Percentiles rank a stretch among this genome's conserved stretches.
Evolutionary conservation across 2,329 filamentous ascomycete genomes (phyloP).

Genomic region (Colletotrichum ledebouriae): DNA sequence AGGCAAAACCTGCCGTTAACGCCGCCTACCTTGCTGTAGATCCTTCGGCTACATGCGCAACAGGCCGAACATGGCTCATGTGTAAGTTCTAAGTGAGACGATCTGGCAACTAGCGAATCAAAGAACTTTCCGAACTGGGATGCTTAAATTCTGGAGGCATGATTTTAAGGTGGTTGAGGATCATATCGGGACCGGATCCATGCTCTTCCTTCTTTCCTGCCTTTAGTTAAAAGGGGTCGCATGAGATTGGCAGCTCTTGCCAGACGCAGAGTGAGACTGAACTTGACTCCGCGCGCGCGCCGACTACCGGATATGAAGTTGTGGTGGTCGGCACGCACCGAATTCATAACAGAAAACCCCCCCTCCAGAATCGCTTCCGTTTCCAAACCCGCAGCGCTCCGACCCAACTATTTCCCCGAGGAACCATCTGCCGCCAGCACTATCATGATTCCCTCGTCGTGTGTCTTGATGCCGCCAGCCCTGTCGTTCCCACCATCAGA

Average conservation of each 20-base stretch:
- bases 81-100: too few species aligned
- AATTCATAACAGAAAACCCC: not conserved
- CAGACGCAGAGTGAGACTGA: not conserved
- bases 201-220: not conserved
- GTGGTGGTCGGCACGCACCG: not conserved
- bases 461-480: not conserved
- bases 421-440: slow-evolving; percentile 3
- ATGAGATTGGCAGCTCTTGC: not conserved
- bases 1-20: slow-evolving; percentile 7
- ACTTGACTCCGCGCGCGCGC: not conserved
- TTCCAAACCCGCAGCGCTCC: slow-evolving; percentile 2
- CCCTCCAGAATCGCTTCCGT: not conserved
- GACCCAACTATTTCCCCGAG: not conserved
- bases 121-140: not conserved
- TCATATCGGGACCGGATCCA: not conserved
- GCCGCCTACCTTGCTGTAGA: slow-evolving; percentile 15
- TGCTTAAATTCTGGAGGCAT: slow-evolving; percentile 6
- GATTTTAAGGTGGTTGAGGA: not conserved
- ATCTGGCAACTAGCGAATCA: slow-evolving; percentile 1
- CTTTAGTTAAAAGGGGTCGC: slow-evolving; percentile 5
- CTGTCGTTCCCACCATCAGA: not conserved
- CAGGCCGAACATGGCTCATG: slow-evolving; percentile 12
- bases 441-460: not conserved
- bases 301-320: not conserved
- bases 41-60: slow-evolving; percentile 14